A percentile compares a stretch with the other conserved stretches of the same genome.
Evolutionary conservation across 805 yeast species (phyloP).

Genomic region (Ogataea trehalophila): DNA sequence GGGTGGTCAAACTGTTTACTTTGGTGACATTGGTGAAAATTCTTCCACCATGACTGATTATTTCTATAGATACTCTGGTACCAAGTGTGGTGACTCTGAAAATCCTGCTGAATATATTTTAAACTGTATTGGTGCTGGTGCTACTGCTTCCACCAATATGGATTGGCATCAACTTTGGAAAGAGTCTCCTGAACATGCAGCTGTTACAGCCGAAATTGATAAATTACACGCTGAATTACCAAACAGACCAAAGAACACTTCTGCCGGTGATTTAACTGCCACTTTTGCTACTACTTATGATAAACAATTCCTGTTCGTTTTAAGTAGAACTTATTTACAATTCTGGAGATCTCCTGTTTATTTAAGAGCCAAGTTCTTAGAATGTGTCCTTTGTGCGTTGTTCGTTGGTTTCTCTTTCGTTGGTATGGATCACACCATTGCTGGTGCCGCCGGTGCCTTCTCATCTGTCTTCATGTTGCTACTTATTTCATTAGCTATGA

Average conservation of each 20-base stretch:
- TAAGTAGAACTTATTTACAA: constrained; percentile 36
- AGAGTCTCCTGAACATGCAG: constrained; percentile 30
- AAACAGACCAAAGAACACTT: constrained; percentile 19
- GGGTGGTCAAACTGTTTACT: constrained; percentile 50
- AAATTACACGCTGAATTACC: constrained; percentile 25
- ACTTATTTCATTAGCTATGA: constrained; percentile 53
- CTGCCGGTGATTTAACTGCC: constrained; percentile 25
- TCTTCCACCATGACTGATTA: constrained; percentile 39
- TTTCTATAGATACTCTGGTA: constrained; percentile 54
- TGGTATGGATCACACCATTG: constrained; percentile 45
- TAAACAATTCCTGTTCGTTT: constrained; percentile 33
- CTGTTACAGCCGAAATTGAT: constrained; percentile 30
- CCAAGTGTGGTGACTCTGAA: constrained; percentile 54
- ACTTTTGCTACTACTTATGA: constrained; percentile 45
- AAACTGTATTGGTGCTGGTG: constrained; percentile 77
- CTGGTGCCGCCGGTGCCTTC: constrained; percentile 55
- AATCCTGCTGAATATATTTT: constrained; percentile 77
- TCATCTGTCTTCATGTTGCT: constrained; percentile 51
- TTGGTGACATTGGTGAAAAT: constrained; percentile 48
- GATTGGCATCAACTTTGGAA: constrained; percentile 69
- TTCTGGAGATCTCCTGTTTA: constrained; percentile 49
- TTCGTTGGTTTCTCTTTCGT: constrained; percentile 57
- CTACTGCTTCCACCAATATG: constrained; percentile 54
- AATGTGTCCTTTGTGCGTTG: constrained; percentile 38
- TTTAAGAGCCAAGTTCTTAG: constrained; percentile 45